Percentiles rank a stretch among this genome's conserved stretches.
Conservation (phyloP, 2,329 filamentous ascomycete genomes). For the Cucurbitaria berberidis region DNA sequence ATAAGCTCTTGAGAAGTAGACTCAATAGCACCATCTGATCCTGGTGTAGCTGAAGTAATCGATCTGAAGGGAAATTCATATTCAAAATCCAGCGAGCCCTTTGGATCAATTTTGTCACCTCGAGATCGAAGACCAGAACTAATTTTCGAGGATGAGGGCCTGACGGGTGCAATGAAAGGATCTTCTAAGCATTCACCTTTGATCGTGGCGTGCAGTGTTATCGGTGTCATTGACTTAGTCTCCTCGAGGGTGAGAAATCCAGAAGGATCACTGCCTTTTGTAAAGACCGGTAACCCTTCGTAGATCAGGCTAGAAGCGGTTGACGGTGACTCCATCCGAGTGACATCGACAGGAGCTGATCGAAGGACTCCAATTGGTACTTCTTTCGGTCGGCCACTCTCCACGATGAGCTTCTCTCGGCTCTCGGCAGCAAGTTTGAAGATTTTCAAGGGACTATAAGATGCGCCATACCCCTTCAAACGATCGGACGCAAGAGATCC, state of each 20-base stretch:
- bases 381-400: conserved; percentile 15
- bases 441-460: conserved; percentile 49
- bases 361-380: not conserved
- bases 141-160: not conserved
- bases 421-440: conserved; percentile 53
- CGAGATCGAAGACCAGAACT: not conserved
- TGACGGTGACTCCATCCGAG: not conserved
- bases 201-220: conserved; percentile 1
- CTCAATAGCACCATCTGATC: not conserved
- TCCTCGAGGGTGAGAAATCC: not conserved
- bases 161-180: conserved; percentile 30
- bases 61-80: conserved; percentile 34
- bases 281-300: not conserved
- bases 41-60: not conserved
- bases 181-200: conserved; percentile 29
- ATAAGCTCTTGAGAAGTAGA: conserved; percentile 8
- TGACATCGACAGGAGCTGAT: not conserved
- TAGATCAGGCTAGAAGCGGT: not conserved
- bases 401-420: conserved; percentile 29
- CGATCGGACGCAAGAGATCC: conserved; percentile 52
- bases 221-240: not conserved
- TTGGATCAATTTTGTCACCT: not conserved
- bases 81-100: conserved; percentile 30
- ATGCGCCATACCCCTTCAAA: conserved; percentile 45
- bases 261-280: not conserved